Evolutionary conservation across 2,329 filamentous ascomycete genomes (phyloP).

Genomic region (Colletotrichum chlorophyti): DNA sequence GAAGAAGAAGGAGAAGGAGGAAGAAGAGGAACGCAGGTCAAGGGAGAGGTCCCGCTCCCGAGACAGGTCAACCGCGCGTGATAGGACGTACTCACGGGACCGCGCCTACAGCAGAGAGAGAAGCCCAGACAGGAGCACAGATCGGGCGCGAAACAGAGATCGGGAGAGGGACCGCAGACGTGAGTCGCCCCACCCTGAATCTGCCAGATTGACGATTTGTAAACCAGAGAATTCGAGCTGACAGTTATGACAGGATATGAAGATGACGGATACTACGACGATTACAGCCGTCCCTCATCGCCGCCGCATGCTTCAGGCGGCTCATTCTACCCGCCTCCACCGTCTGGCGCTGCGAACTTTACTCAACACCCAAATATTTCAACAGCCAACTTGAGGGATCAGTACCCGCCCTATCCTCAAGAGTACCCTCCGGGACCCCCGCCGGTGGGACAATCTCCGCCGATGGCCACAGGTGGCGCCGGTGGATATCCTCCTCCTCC

Average conservation of each 20-base stretch:
- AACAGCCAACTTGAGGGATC: slow-evolving; percentile 40
- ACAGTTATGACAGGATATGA: slow-evolving; percentile 40
- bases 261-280: slow-evolving; percentile 44
- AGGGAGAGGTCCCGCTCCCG: slow-evolving; percentile 25
- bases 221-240: slow-evolving; percentile 1
- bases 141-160: slow-evolving; percentile 32
- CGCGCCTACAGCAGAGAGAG: slow-evolving; percentile 30
- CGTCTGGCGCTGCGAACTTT: slow-evolving; percentile 36
- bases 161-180: slow-evolving; percentile 41
- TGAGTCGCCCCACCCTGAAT: slow-evolving; percentile 31
- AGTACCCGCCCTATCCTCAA: slow-evolving; percentile 48
- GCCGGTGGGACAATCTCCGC: slow-evolving; percentile 36
- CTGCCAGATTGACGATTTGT: too few relatives aligned
- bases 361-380: slow-evolving; percentile 45
- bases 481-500: slow-evolving; percentile 38
- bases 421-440: slow-evolving; percentile 51
- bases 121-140: slow-evolving; percentile 36
- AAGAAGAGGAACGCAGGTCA: slow-evolving; percentile 28
- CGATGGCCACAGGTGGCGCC: slow-evolving; percentile 31
- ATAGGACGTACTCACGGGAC: slow-evolving; percentile 9
- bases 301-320: slow-evolving; percentile 60
- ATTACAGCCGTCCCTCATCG: slow-evolving; percentile 48
- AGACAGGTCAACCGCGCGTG: slow-evolving; percentile 17
- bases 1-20: slow-evolving; percentile 53
- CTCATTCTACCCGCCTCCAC: slow-evolving; percentile 50